Conservation (phyloP, 768 basidiomycete species). For the Pleurotus eryngii region DNA sequence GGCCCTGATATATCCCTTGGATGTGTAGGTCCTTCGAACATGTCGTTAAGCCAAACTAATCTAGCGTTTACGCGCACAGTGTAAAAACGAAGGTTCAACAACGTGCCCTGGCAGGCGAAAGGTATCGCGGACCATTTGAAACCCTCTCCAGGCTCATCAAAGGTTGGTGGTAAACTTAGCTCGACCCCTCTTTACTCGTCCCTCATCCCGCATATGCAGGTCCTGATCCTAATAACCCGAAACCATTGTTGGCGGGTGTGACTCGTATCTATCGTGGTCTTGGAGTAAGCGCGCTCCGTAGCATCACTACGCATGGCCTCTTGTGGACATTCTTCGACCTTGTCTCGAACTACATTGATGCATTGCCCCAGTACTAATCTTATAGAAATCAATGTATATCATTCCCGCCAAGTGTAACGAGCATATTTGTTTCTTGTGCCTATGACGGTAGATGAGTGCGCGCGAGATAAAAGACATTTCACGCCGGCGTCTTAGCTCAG, state of each 20-base stretch:
- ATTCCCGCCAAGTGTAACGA: background rate
- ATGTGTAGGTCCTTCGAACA: constrained; percentile 59
- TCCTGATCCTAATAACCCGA: constrained; percentile 75
- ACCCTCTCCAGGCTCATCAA: constrained; percentile 78
- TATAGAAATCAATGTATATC: constrained; percentile 7
- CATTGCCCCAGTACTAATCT: constrained; percentile 30
- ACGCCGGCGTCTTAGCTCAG: constrained; percentile 48
- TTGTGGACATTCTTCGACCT: constrained; percentile 93
- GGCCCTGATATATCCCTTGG: constrained; percentile 91
- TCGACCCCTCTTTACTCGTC: background rate
- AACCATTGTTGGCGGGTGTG: constrained; percentile 72
- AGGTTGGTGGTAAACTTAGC: constrained; percentile 42
- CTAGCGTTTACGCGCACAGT: constrained; percentile 30
- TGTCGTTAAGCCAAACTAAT: constrained; percentile 13
- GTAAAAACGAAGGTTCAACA: constrained; percentile 97
- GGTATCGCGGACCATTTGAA: constrained; percentile 64
- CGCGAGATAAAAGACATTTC: background rate
- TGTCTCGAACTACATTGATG: constrained; percentile 70
- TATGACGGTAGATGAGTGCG: too few species aligned
- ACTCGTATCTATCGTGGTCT: constrained; percentile 89
- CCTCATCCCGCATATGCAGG: constrained; percentile 37
- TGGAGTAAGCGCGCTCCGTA: constrained; percentile 89
- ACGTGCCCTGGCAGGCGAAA: constrained; percentile 78
- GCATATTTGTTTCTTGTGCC: background rate
- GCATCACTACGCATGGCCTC: constrained; percentile 90